Evolutionary conservation across 257 asterid genomes (phyloP), one percentile per base, ranked within the genome.

Genomic region (Nicotiana attenuata): DNA sequence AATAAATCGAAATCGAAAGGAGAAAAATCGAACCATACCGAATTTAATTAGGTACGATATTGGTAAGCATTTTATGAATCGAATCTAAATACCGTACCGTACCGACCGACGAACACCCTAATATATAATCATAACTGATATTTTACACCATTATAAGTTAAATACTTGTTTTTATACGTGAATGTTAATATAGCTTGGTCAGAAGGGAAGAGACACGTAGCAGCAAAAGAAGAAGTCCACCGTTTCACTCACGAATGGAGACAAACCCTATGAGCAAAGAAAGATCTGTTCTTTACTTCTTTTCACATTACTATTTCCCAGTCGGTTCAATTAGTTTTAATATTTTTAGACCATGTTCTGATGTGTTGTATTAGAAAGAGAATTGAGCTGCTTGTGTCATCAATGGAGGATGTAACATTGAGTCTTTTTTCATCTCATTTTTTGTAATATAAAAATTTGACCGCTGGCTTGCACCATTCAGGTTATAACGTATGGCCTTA

Each of bases 381-480:
- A 88, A 86, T 86, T 83, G 90, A 87, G 87, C 67, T 86, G 89
- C 83, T 81, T 77, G 60, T 77, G 81, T 81, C 82, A 76, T 84
- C 80, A 83, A 79, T 38, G 81, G 29, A 59, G 35, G 56, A 71
- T 22, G 52, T 76, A 0, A 7, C 66, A 67, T 17, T 77, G 1
- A 6, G 45, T 35, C 2, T 33, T 35, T 35, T 35, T 35, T 35
- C 45, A 35, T 9, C 19, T 38, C 24, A 11, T 20, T n/a, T 22
- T 28, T 56, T 31, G 56, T 57, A 50, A 9, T 11, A 53, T 26
- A 78, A 67, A 41, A n/a, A 83, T 85, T 38, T 80, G 29, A 89
- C 98, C 98, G 97, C 87, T 86, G 14, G 77, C 10, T 56, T 78
- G 17, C 57, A 82, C 98, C 98, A 93, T 80, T 91, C 77, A 89